Percentiles rank a stretch among this genome's conserved stretches.
Conservation (phyloP, 31 red algal species). For the Asparagopsis taxiformis region DNA sequence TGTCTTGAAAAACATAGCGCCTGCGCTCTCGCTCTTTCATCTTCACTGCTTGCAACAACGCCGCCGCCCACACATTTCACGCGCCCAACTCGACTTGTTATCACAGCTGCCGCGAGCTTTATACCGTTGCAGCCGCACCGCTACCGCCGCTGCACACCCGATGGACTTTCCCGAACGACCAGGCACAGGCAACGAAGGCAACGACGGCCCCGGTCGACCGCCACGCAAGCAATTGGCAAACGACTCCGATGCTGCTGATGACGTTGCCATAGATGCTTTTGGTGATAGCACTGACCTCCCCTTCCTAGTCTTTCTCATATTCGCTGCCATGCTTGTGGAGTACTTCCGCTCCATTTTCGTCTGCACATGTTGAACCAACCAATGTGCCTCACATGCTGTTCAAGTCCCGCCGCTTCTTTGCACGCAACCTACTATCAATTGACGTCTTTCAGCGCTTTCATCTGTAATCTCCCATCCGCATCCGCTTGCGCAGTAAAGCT, state of each 20-base stretch:
- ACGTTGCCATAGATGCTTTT: slow-evolving; percentile 23
- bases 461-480: too few relatives aligned
- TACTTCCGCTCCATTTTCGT: slow-evolving; percentile 36
- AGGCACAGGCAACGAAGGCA: not conserved
- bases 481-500: too few relatives aligned
- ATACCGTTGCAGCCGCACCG: not conserved
- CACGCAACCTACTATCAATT: too few relatives aligned
- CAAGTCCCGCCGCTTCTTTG: too few relatives aligned
- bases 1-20: too few relatives aligned
- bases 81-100: too few relatives aligned
- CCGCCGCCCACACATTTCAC: too few relatives aligned
- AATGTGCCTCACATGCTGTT: not conserved
- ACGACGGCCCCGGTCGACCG: not conserved
- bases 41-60: too few relatives aligned
- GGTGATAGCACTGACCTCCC: slow-evolving; percentile 41
- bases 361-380: slow-evolving; percentile 33
- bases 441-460: too few relatives aligned
- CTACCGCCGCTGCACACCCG: too few relatives aligned
- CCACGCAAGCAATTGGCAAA: not conserved
- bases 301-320: slow-evolving; percentile 46
- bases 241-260: not conserved
- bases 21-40: too few relatives aligned
- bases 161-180: slow-evolving; percentile 14
- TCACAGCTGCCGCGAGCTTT: too few relatives aligned
- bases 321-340: slow-evolving; percentile 48